These are phyloP conservation scores for Pythium rhizo-oryzae DNA, from an alignment of 352 stramenopile genomes.

Conservation along the genomic window DNA sequence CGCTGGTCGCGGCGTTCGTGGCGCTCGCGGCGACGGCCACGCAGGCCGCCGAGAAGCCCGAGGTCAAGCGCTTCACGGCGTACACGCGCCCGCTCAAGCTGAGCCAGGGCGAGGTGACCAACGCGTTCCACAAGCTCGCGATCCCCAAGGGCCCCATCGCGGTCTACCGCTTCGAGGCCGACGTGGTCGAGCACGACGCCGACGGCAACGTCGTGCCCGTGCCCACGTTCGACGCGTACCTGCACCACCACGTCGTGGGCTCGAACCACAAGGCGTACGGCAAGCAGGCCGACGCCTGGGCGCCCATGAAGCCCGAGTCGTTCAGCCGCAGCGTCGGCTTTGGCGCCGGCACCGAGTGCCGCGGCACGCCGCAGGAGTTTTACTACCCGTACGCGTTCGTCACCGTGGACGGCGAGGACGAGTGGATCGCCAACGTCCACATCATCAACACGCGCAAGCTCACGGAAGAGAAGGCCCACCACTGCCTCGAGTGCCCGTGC, in stretches of 20 bases:
- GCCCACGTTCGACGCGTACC: constrained; percentile 71
- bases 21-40: constrained; percentile 8
- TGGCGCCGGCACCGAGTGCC: constrained; percentile 75
- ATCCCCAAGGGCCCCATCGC: constrained; percentile 82
- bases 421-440: constrained; percentile 83
- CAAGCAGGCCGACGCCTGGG: constrained; percentile 46
- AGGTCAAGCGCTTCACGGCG: constrained; percentile 63
- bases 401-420: constrained; percentile 74
- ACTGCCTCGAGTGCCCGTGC: constrained; percentile 80
- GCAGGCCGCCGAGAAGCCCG: constrained; percentile 22
- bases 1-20: constrained; percentile 13
- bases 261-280: constrained; percentile 71
- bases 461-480: constrained; percentile 41
- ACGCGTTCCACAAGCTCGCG: constrained; percentile 68
- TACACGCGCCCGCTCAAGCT: constrained; percentile 65
- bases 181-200: constrained; percentile 72
- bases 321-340: constrained; percentile 80
- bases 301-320: constrained; percentile 76
- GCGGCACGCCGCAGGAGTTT: constrained; percentile 80
- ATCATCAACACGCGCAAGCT: constrained; percentile 83
- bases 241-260: constrained; percentile 84
- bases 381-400: constrained; percentile 82
- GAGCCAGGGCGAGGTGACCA: constrained; percentile 73
- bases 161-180: constrained; percentile 80
- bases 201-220: constrained; percentile 56